These are phyloP conservation scores for Haplosporangium gracile DNA, from an alignment of 192 early-diverging fungal species.

Conservation along the genomic window DNA sequence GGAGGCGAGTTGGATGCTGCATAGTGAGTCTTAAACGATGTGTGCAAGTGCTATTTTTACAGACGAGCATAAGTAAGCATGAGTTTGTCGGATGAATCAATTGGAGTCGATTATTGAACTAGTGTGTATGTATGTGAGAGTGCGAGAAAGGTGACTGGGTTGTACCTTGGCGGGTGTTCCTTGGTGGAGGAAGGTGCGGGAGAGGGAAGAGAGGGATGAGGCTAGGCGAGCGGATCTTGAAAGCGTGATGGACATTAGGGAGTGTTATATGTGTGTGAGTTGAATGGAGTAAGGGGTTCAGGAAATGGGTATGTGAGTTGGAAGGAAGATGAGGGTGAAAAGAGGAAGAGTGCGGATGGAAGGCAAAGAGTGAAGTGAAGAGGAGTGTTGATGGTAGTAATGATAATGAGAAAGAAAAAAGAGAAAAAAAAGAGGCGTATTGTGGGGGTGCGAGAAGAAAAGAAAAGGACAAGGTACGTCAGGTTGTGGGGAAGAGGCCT, in stretches of 20 bases:
- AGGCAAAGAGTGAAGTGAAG: neutral
- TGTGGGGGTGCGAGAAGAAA: neutral
- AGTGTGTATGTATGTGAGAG: no score
- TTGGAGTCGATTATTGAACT: no score
- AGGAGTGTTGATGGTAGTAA: no score
- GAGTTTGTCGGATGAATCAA: no score
- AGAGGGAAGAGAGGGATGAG: slow-evolving; percentile 1
- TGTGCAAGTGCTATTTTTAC: slow-evolving; percentile 48
- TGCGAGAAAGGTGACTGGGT: neutral
- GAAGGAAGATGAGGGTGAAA: neutral
- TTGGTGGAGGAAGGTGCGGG: slow-evolving; percentile 14
- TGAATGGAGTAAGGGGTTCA: neutral
- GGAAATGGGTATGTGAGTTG: neutral
- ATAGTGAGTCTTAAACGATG: slow-evolving; percentile 39
- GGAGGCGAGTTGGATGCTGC: slow-evolving; percentile 54
- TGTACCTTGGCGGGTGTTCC: slow-evolving; percentile 17
- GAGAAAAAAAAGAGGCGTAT: neutral
- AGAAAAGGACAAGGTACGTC: neutral
- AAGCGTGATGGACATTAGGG: slow-evolving; percentile 13
- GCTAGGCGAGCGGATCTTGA: slow-evolving; percentile 15
- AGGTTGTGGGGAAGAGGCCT: neutral
- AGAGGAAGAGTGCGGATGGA: neutral
- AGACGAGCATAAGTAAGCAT: neutral
- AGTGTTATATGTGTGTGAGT: neutral
- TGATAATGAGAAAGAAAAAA: slow-evolving; percentile 4